Evolutionary conservation across 176 grass and related monocot species (phyloP).

Genomic region (Raddia guianensis): DNA sequence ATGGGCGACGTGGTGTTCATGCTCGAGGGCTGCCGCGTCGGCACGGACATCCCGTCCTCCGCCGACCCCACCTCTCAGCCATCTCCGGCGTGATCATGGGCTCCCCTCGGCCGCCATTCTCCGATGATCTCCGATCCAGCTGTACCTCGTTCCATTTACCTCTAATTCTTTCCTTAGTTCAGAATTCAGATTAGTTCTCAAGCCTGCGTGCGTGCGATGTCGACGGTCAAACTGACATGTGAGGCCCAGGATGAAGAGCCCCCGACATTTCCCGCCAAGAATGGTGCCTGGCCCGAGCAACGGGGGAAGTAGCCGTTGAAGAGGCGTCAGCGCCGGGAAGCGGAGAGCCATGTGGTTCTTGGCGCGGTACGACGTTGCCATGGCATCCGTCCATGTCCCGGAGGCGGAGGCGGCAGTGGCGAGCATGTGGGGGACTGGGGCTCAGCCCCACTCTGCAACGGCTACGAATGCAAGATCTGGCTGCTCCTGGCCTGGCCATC

Average conservation of each 20-base stretch:
- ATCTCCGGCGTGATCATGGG: slow-evolving; percentile 62
- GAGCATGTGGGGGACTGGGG: slow-evolving; percentile 31
- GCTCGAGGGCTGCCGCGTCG: slow-evolving; percentile 97
- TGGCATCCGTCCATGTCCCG: neutral
- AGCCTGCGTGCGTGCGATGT: neutral
- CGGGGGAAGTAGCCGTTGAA: slow-evolving; percentile 63
- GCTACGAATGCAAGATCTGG: slow-evolving; percentile 45
- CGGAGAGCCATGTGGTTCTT: slow-evolving; percentile 48
- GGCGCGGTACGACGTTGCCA: slow-evolving; percentile 23
- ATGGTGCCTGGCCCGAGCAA: slow-evolving; percentile 10
- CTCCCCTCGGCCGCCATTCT: slow-evolving; percentile 25
- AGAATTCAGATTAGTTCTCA: slow-evolving; percentile 48
- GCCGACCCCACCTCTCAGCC: slow-evolving; percentile 90
- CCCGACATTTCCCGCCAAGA: slow-evolving; percentile 46
- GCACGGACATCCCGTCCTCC: slow-evolving; percentile 91
- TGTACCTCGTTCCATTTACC: slow-evolving; percentile 23
- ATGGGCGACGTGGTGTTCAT: slow-evolving; percentile 99
- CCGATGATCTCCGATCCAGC: slow-evolving; percentile 21
- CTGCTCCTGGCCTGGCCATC: slow-evolving; percentile 40
- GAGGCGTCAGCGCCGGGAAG: slow-evolving; percentile 14
- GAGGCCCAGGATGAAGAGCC: neutral
- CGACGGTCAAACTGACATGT: slow-evolving; percentile 35
- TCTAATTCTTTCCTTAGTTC: slow-evolving; percentile 44
- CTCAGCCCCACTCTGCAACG: slow-evolving; percentile 46
- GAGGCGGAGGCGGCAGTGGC: neutral